A percentile compares a stretch with the other conserved stretches of the same genome.
phyloP scores from a whole-genome alignment of 768 basidiomycete species.

The Tricholoma matsutake region DNA sequence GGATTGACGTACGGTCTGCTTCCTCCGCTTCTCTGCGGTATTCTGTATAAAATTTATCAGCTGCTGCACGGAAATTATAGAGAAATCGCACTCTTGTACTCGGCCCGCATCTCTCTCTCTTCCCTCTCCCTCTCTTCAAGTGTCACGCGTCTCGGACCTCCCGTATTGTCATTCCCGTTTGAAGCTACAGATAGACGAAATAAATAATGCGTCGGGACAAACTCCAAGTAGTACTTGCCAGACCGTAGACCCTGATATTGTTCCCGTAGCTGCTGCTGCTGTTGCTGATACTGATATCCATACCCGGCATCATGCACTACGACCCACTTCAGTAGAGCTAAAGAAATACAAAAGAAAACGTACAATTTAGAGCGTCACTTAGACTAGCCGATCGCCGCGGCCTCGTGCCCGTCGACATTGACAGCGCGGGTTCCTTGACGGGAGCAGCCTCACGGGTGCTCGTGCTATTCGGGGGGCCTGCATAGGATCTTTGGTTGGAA shows the following conservation, averaged over 20 bases:
- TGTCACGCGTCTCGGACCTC: conserved; percentile 35
- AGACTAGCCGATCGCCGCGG: conserved; percentile 76
- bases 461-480: conserved; percentile 21
- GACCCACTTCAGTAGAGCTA: conserved; percentile 3
- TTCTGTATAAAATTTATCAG: conserved; percentile 22
- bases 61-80: background rate
- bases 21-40: conserved; percentile 37
- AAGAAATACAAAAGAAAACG: background rate
- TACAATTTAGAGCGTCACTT: conserved; percentile 57
- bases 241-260: conserved; percentile 32
- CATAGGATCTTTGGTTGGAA: conserved; percentile 26
- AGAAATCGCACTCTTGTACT: conserved; percentile 39
- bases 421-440: conserved; percentile 22
- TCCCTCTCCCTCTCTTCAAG: conserved; percentile 37
- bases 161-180: conserved; percentile 22
- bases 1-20: conserved; percentile 35
- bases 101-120: conserved; percentile 39
- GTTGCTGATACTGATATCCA: conserved; percentile 17
- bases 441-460: conserved; percentile 13
- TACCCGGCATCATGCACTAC: conserved; percentile 31
- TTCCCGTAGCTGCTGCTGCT: conserved; percentile 37
- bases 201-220: background rate
- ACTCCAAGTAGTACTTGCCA: conserved; percentile 25
- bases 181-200: conserved; percentile 9
- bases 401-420: conserved; percentile 46